Evolutionary conservation across 2,329 filamentous ascomycete genomes (phyloP).

Genomic region (Aureobasidium sp.): DNA sequence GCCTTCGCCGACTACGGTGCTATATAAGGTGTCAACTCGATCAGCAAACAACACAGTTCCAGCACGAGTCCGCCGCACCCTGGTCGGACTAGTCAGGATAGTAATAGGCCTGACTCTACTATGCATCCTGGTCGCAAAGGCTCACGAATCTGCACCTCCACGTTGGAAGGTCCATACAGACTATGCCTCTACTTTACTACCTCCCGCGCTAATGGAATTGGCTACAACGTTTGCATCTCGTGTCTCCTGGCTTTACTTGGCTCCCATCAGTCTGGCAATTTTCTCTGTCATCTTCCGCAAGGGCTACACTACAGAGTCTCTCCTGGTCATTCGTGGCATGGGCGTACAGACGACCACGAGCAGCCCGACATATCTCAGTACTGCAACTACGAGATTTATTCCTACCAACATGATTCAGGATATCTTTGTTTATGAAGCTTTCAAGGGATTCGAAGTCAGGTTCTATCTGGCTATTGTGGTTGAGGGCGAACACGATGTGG

Average conservation of each 20-base stretch:
- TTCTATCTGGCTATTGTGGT: constrained; percentile 89
- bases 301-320: constrained; percentile 60
- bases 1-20: constrained; percentile 72
- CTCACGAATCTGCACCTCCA: background rate
- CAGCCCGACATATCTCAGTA: constrained; percentile 58
- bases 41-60: constrained; percentile 44
- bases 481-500: constrained; percentile 76
- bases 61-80: constrained; percentile 37
- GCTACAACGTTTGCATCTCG: constrained; percentile 26
- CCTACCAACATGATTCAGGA: constrained; percentile 89
- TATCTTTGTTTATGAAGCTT: constrained; percentile 91
- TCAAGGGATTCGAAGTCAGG: constrained; percentile 80
- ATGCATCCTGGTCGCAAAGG: constrained; percentile 23
- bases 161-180: constrained; percentile 4
- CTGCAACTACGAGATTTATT: constrained; percentile 65
- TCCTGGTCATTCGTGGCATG: constrained; percentile 80
- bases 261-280: constrained; percentile 27
- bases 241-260: constrained; percentile 37
- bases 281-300: constrained; percentile 23
- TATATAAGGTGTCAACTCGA: constrained; percentile 83
- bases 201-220: constrained; percentile 11
- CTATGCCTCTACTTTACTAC: constrained; percentile 13
- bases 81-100: constrained; percentile 40
- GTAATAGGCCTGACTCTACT: constrained; percentile 37
- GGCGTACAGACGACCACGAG: constrained; percentile 82